A percentile compares a stretch with the other conserved stretches of the same genome.
phyloP scores from a whole-genome alignment of 495 filamentous ascomycete species.

The Schizothecium vesticola region DNA sequence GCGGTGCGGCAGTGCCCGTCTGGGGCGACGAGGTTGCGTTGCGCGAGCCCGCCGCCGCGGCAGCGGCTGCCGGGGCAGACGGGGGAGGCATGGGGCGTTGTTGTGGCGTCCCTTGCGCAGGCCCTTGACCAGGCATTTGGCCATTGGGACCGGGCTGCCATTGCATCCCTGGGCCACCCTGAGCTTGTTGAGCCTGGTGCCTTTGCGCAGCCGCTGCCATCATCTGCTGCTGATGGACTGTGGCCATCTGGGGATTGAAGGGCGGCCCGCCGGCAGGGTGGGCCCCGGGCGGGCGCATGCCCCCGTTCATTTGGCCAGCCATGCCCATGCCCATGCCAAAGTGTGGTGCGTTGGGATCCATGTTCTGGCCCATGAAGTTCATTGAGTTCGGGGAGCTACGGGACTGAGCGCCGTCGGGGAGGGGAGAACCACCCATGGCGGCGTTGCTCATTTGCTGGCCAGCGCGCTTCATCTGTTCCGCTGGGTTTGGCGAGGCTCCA shows the following conservation, averaged over 20 bases:
- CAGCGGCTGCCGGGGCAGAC: constrained; percentile 58
- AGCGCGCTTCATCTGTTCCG: constrained; percentile 81
- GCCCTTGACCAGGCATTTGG: constrained; percentile 55
- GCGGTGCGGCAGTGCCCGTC: constrained; percentile 67
- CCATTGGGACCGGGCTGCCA: constrained; percentile 61
- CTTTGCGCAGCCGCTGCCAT: constrained; percentile 21
- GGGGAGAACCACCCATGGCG: constrained; percentile 69
- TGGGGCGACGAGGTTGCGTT: constrained; percentile 75
- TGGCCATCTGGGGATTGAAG: constrained; percentile 61
- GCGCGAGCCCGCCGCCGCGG: constrained; percentile 45
- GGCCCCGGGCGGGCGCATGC: constrained; percentile 82
- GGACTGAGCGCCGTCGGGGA: constrained; percentile 67
- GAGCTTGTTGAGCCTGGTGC: constrained; percentile 33
- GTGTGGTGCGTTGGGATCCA: constrained; percentile 48
- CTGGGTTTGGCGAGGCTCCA: constrained; percentile 83
- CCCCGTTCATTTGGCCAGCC: constrained; percentile 53
- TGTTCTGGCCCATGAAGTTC: constrained; percentile 63
- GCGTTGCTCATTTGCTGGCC: constrained; percentile 81
- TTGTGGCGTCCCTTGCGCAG: constrained; percentile 62
- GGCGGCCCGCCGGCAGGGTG: constrained; percentile 54
- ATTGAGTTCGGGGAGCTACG: constrained; percentile 80
- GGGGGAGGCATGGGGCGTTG: constrained; percentile 85
- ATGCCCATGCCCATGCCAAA: constrained; percentile 41
- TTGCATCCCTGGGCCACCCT: constrained; percentile 36
- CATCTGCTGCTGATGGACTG: constrained; percentile 32